These are phyloP conservation scores for Diaporthe citri DNA, from an alignment of 2,329 filamentous ascomycete genomes.

Conservation along the genomic window DNA sequence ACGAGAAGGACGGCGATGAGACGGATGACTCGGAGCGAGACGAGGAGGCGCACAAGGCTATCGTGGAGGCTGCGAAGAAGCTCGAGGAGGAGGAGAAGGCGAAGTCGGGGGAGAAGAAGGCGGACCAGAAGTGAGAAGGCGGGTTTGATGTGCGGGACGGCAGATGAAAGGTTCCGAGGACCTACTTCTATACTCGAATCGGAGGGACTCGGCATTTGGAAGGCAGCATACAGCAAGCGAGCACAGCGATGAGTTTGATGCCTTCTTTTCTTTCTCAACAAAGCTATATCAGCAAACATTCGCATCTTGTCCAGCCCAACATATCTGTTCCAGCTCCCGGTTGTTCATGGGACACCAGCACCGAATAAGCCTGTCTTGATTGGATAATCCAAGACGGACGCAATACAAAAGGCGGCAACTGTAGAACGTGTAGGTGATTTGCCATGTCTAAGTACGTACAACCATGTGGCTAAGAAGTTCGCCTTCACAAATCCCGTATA, in stretches of 20 bases:
- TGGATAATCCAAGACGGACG: too few species aligned
- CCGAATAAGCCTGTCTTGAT: too few species aligned
- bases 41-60: slow-evolving; percentile 32
- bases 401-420: too few species aligned
- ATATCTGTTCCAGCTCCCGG: too few species aligned
- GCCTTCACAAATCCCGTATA: too few species aligned
- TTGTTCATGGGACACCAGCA: too few species aligned
- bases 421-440: too few species aligned
- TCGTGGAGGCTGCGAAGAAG: slow-evolving; percentile 36
- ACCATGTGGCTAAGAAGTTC: too few species aligned
- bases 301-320: too few species aligned
- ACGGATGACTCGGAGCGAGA: background rate
- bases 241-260: slow-evolving; percentile 13
- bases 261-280: background rate
- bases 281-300: background rate
- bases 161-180: background rate
- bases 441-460: too few species aligned
- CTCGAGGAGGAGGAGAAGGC: slow-evolving; percentile 31
- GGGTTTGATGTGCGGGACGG: background rate
- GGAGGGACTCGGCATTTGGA: background rate
- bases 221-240: slow-evolving; percentile 25
- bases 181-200: background rate
- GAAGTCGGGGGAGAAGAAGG: background rate
- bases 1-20: background rate
- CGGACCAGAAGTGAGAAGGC: background rate